Evolutionary conservation across 441 rosid genomes (phyloP).

Genomic region (Adansonia rubrostipa): DNA sequence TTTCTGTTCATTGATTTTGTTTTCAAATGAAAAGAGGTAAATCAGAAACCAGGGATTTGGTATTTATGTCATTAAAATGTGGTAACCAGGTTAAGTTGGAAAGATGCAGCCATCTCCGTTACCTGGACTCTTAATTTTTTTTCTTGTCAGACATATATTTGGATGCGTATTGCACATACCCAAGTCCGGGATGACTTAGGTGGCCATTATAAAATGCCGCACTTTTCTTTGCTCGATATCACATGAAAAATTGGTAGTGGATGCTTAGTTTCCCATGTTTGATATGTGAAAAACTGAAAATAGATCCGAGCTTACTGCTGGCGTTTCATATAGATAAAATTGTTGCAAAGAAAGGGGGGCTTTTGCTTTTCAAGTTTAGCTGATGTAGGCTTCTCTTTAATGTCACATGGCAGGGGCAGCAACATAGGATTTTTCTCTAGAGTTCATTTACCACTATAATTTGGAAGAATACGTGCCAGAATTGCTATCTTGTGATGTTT

Average conservation of each 20-base stretch:
- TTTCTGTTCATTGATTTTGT: background rate
- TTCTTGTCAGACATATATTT: too few relatives aligned
- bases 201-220: background rate
- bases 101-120: too few relatives aligned
- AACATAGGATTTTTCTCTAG: background rate
- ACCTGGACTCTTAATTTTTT: too few relatives aligned
- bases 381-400: background rate
- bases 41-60: background rate
- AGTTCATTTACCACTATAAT: too few relatives aligned
- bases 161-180: too few relatives aligned
- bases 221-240: background rate
- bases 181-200: background rate
- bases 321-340: background rate
- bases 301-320: background rate
- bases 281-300: background rate
- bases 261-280: conserved; percentile 7
- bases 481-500: background rate
- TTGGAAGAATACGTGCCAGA: background rate
- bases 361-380: background rate
- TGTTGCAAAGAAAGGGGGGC: background rate
- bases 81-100: too few relatives aligned
- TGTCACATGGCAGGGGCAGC: background rate
- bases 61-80: too few relatives aligned
- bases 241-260: background rate
- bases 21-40: background rate